Evolutionary conservation across 73 alveolate genomes (phyloP).

Genomic region (Tetrahymena malaccensis): DNA sequence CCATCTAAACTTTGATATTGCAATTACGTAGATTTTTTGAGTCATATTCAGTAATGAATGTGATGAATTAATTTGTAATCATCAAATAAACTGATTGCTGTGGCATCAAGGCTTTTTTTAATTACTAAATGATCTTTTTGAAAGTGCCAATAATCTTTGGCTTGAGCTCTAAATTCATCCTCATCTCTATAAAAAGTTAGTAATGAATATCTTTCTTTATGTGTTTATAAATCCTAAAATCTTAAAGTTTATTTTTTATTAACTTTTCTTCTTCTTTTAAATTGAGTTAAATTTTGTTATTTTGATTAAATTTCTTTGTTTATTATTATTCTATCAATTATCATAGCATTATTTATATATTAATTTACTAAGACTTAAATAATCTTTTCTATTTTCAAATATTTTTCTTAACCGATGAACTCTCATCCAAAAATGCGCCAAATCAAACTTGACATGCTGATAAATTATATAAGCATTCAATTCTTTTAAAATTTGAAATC

Average conservation of each 20-base stretch:
- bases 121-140: background rate
- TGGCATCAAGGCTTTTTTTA: background rate
- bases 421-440: background rate
- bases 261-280: background rate
- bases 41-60: background rate
- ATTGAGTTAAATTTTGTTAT: background rate
- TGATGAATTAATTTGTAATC: background rate
- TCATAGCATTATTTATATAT: background rate
- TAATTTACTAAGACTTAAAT: no score
- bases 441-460: background rate
- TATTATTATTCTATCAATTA: background rate
- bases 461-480: background rate
- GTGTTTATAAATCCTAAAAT: no score
- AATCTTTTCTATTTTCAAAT: background rate
- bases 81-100: background rate
- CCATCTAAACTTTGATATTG: background rate
- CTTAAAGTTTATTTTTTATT: no score
- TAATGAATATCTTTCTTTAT: no score
- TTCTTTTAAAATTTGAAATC: background rate
- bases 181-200: background rate
- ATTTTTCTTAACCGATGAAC: background rate
- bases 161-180: background rate
- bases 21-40: background rate
- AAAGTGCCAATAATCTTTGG: background rate
- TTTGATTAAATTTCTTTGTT: background rate